Percentiles rank a stretch among this genome's conserved stretches.
phyloP scores from a whole-genome alignment of 2,329 filamentous ascomycete species.

The Nemania abortiva region DNA sequence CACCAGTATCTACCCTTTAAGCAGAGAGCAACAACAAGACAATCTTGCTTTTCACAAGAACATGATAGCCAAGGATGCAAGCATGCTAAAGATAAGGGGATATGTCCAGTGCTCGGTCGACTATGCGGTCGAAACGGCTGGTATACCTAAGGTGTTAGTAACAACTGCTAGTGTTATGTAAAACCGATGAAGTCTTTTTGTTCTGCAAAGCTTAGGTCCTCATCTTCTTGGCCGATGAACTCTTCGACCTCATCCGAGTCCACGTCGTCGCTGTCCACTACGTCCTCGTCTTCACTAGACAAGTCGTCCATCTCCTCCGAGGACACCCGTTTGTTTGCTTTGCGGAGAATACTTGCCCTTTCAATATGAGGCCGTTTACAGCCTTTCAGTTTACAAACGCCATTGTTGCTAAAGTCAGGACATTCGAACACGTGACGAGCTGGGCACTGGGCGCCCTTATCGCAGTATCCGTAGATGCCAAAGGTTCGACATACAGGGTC shows the following conservation, averaged over 20 bases:
- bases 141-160: slow-evolving; percentile 44
- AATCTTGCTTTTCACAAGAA: slow-evolving; percentile 7
- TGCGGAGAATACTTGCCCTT: slow-evolving; percentile 82
- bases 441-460: slow-evolving; percentile 79
- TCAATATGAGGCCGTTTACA: slow-evolving; percentile 91
- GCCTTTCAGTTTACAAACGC: slow-evolving; percentile 81
- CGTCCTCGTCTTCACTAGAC: slow-evolving; percentile 81
- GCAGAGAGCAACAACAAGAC: slow-evolving; percentile 9
- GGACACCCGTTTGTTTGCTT: slow-evolving; percentile 65
- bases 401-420: slow-evolving; percentile 93
- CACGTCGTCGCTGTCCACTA: slow-evolving; percentile 79
- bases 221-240: slow-evolving; percentile 68
- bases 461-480: slow-evolving; percentile 88
- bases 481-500: slow-evolving; percentile 88
- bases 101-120: slow-evolving; percentile 26
- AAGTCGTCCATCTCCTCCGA: slow-evolving; percentile 72
- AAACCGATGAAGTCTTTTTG: slow-evolving; percentile 71
- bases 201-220: slow-evolving; percentile 67
- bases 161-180: slow-evolving; percentile 48
- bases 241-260: slow-evolving; percentile 81
- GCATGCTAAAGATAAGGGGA: not conserved
- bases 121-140: slow-evolving; percentile 24
- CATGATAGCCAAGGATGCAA: slow-evolving; percentile 28
- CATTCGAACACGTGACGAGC: slow-evolving; percentile 93
- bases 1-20: slow-evolving; percentile 23